A percentile compares a stretch with the other conserved stretches of the same genome.
Conservation (phyloP, 1,284 basidiomycete species). For the Ustilago nuda region DNA sequence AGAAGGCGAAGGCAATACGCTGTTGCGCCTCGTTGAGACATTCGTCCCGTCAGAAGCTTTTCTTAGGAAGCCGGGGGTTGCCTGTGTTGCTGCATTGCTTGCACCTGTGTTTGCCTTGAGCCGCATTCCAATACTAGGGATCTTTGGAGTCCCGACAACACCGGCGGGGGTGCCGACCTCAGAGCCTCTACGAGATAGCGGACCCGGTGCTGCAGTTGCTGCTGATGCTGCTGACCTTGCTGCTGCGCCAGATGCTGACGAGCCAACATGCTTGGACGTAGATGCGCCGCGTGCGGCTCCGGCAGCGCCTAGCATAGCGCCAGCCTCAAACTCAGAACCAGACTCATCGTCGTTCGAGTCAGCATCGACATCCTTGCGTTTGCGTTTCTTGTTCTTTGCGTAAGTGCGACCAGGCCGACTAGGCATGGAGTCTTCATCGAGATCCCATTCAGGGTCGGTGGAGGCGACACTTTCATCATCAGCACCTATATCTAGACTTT, state of each 20-base stretch:
- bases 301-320: slow-evolving; percentile 31
- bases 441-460: slow-evolving; percentile 57
- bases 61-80: slow-evolving; percentile 35
- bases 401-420: slow-evolving; percentile 55
- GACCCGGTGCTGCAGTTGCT: neutral
- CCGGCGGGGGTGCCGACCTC: slow-evolving; percentile 22
- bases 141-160: slow-evolving; percentile 25
- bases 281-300: slow-evolving; percentile 18
- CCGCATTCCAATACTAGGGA: slow-evolving; percentile 46
- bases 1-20: slow-evolving; percentile 46
- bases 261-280: slow-evolving; percentile 25
- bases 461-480: slow-evolving; percentile 51
- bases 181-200: slow-evolving; percentile 25
- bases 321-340: slow-evolving; percentile 50
- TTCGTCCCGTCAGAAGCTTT: slow-evolving; percentile 39
- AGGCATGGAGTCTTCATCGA: slow-evolving; percentile 55
- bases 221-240: slow-evolving; percentile 23
- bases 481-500: slow-evolving; percentile 30
- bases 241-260: slow-evolving; percentile 14
- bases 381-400: slow-evolving; percentile 54
- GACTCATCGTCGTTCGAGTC: slow-evolving; percentile 52
- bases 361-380: slow-evolving; percentile 33
- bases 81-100: slow-evolving; percentile 21
- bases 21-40: slow-evolving; percentile 47
- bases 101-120: slow-evolving; percentile 53